Percentiles rank a stretch among this genome's conserved stretches.
phyloP scores from a whole-genome alignment of 352 stramenopile genomes.

The Pythium phragmitis region DNA sequence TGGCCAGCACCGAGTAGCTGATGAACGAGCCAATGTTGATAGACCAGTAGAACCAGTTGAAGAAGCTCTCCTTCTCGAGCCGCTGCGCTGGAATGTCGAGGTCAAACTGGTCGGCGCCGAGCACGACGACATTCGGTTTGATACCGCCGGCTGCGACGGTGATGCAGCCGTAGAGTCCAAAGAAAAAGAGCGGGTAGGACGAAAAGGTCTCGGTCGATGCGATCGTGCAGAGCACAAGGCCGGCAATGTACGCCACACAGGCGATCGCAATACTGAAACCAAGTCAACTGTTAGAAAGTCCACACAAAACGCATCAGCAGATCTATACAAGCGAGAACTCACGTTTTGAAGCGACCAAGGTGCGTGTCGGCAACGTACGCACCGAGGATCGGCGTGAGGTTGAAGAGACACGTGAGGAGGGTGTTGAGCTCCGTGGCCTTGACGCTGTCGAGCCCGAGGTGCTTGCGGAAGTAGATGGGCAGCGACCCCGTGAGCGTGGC shows the following conservation, averaged over 20 bases:
- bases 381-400: constrained; percentile 80
- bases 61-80: constrained; percentile 87
- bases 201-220: constrained; percentile 52
- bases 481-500: constrained; percentile 82
- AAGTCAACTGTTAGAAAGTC: constrained; percentile 18
- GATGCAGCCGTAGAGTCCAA: constrained; percentile 78
- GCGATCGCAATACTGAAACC: constrained; percentile 66
- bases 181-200: constrained; percentile 72
- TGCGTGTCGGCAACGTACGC: constrained; percentile 85
- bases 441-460: constrained; percentile 72
- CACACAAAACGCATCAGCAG: not conserved
- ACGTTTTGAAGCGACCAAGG: constrained; percentile 77
- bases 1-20: constrained; percentile 89
- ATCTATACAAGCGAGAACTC: constrained; percentile 26
- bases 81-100: constrained; percentile 62
- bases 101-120: constrained; percentile 78
- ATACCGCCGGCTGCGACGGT: constrained; percentile 40
- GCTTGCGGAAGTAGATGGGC: constrained; percentile 86
- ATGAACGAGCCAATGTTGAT: constrained; percentile 92
- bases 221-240: constrained; percentile 68
- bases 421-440: constrained; percentile 83
- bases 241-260: constrained; percentile 65
- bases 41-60: constrained; percentile 94
- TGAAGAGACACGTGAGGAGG: constrained; percentile 81
- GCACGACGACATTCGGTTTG: constrained; percentile 45